Base-by-base conservation (phyloP, 495 filamentous ascomycete species). In the Poronia punctata region DNA sequence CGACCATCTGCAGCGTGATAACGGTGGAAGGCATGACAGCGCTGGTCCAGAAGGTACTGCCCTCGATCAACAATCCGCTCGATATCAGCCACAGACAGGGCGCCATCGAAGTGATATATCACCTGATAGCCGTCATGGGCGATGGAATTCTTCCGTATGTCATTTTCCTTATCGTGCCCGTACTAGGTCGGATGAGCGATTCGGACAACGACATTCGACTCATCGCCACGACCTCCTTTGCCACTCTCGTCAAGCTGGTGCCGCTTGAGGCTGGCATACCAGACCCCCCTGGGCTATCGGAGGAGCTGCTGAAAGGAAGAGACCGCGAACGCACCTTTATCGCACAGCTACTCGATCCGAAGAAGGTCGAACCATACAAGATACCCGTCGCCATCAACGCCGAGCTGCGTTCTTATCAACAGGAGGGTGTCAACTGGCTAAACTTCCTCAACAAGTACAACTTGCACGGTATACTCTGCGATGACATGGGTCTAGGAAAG, bases 401-500 rank as follows among this genome's bases (percentile, higher is more conserved):
- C 0, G 84, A 90, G 37, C 75, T 98, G 16, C 82, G 92, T 47
- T 92, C 88, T 1, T 98, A 98, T 54, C 92, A 98, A 60, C 92
- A 98, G 61, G 92, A 98, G 31, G 92, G 92, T 62, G 89, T 98
- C 61, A 98, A 97, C 56, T 98, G 92, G 92, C 82, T 98, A 31
- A 79, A 89, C 35, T 98, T 98, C 70, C 81, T 98, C 49, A 98
- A 97, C 54, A 88, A 87, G 25, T 98, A 95, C 56, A 87, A 97
- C 59, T 77, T 98, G 11, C 92, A 98, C 49, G 92, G 92, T 26
- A 95, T 98, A 65, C 86, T 98, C 38, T 98, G 92, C 58, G 92
- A 98, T 56, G 92, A 98, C 57, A 98, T 98, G 92, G 92, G 92
- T 49, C 84, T 98, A 30, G 92, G 92, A 22, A 98, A 98, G 62